Evolutionary conservation across 768 basidiomycete genomes (phyloP).

Genomic region (Pilatotrama ljubarskyi): DNA sequence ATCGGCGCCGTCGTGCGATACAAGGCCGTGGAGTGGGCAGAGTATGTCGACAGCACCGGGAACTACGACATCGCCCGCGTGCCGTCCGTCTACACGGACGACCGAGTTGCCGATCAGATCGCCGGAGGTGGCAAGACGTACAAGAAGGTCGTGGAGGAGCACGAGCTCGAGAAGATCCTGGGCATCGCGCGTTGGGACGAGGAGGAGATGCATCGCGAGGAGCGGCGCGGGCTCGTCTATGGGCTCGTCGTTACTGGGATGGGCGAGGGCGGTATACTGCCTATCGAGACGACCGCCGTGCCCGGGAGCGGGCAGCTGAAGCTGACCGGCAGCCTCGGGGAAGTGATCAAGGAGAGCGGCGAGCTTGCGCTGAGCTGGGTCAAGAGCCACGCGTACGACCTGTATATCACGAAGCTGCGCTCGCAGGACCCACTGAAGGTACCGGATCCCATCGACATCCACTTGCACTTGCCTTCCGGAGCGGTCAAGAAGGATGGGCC

Average conservation of each 20-base stretch:
- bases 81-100: neutral
- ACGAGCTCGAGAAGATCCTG: conserved; percentile 81
- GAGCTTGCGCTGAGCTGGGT: conserved; percentile 93
- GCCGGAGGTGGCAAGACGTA: conserved; percentile 43
- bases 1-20: conserved; percentile 86
- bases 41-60: conserved; percentile 47
- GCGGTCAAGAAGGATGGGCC: conserved; percentile 95
- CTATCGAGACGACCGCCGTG: conserved; percentile 79
- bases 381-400: conserved; percentile 77
- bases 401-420: conserved; percentile 71
- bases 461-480: conserved; percentile 86
- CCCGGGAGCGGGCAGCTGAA: conserved; percentile 76
- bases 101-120: conserved; percentile 16
- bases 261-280: conserved; percentile 82
- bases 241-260: conserved; percentile 87
- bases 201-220: conserved; percentile 76
- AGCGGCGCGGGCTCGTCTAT: conserved; percentile 75
- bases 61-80: conserved; percentile 13
- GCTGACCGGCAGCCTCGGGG: conserved; percentile 83
- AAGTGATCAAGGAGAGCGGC: conserved; percentile 91
- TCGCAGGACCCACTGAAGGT: conserved; percentile 75
- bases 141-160: conserved; percentile 56
- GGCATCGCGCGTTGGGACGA: conserved; percentile 80
- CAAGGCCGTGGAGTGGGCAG: conserved; percentile 92
- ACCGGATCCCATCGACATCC: conserved; percentile 75